phyloP scores from a whole-genome alignment of 2,329 filamentous ascomycete genomes.

The Berkeleyomyces rouxiae region DNA sequence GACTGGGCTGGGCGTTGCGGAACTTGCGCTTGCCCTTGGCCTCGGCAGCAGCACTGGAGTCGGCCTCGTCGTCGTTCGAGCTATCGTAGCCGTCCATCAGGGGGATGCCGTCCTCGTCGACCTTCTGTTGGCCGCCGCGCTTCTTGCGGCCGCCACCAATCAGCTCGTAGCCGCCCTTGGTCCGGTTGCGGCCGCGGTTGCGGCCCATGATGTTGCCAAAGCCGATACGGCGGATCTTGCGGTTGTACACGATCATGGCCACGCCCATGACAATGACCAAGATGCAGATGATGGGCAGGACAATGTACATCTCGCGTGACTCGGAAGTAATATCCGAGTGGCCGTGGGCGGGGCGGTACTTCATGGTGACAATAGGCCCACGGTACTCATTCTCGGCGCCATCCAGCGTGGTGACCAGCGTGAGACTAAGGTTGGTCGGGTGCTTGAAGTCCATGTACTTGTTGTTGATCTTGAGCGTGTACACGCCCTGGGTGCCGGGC shows the following conservation, averaged over 20 bases:
- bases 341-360: slow-evolving; percentile 20
- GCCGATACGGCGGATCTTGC: slow-evolving; percentile 31
- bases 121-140: not conserved
- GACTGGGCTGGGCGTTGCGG: slow-evolving; percentile 3
- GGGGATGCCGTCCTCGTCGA: not conserved
- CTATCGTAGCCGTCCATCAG: slow-evolving; percentile 11
- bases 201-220: slow-evolving; percentile 37
- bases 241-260: slow-evolving; percentile 41
- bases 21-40: slow-evolving; percentile 12
- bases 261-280: slow-evolving; percentile 31
- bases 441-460: slow-evolving; percentile 23
- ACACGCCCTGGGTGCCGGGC: slow-evolving; percentile 30
- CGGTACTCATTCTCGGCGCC: slow-evolving; percentile 25
- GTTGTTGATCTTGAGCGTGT: slow-evolving; percentile 26
- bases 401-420: slow-evolving; percentile 25
- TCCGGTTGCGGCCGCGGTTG: slow-evolving; percentile 28
- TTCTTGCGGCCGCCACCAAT: not conserved
- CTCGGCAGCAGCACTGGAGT: not conserved
- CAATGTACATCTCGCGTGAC: slow-evolving; percentile 33
- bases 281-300: slow-evolving; percentile 33
- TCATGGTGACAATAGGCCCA: slow-evolving; percentile 25
- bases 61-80: slow-evolving; percentile 1
- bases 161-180: slow-evolving; percentile 19
- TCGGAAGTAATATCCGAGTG: slow-evolving; percentile 20
- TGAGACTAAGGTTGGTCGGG: slow-evolving; percentile 32